Conservation (phyloP, 129 eudicot species). For the Apium graveolens region DNA sequence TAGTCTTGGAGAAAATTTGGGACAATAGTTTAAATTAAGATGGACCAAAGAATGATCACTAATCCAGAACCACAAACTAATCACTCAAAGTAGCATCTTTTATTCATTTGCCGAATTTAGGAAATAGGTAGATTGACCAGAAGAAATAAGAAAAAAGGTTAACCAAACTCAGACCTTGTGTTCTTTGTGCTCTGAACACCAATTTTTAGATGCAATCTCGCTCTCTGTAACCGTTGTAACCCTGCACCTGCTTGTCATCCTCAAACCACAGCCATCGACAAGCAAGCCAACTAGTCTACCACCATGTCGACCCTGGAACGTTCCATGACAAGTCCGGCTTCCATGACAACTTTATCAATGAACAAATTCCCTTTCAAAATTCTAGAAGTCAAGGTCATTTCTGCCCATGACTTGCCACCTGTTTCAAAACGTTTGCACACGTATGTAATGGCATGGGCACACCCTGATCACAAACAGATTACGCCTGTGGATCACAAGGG, state of each 20-base stretch:
- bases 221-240: background rate
- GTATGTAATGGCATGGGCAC: slow-evolving; percentile 36
- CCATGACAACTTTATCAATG: background rate
- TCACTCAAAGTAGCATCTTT: background rate
- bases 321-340: background rate
- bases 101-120: background rate
- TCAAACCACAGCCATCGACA: slow-evolving; percentile 1
- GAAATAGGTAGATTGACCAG: background rate
- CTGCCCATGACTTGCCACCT: slow-evolving; percentile 51
- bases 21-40: background rate
- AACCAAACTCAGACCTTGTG: background rate
- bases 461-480: slow-evolving; percentile 33
- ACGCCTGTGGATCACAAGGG: slow-evolving; percentile 39
- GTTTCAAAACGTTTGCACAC: slow-evolving; percentile 38
- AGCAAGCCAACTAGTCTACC: background rate
- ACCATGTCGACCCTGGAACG: background rate
- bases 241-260: background rate
- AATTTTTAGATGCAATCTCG: background rate
- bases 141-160: background rate
- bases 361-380: slow-evolving; percentile 11
- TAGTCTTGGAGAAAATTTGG: background rate
- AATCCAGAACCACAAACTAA: background rate
- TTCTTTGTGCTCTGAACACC: background rate
- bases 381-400: slow-evolving; percentile 33
- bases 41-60: background rate